Evolutionary conservation across 164 flowering plant species (phyloP).

Genomic region (Brasenia schreberi): DNA sequence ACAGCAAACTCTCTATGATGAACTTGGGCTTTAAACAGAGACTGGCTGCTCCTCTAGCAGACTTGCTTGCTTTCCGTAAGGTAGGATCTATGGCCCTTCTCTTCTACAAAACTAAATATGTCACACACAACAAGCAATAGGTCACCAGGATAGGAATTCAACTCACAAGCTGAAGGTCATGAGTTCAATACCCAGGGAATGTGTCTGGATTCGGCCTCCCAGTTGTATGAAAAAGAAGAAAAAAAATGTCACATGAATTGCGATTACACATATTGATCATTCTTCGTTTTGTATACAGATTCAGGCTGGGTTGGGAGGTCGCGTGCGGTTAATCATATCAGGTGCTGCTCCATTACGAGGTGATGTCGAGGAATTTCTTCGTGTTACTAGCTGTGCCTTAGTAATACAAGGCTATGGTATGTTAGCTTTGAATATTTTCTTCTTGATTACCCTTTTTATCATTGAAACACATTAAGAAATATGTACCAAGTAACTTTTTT

Average conservation of each 20-base stretch:
- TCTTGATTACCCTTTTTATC: not conserved
- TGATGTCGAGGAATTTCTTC: constrained; percentile 80
- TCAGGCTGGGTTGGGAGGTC: constrained; percentile 74
- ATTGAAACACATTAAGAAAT: too few relatives aligned
- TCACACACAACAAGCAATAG: not conserved
- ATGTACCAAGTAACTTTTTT: too few relatives aligned
- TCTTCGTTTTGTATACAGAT: constrained; percentile 24
- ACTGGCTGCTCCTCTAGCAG: constrained; percentile 76
- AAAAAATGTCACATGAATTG: not conserved
- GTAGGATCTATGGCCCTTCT: constrained; percentile 18
- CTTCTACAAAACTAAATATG: not conserved
- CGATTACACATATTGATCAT: not conserved
- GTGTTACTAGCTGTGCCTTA: constrained; percentile 80
- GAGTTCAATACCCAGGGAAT: not conserved
- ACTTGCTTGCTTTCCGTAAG: constrained; percentile 89
- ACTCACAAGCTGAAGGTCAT: too few relatives aligned
- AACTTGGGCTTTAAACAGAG: constrained; percentile 63
- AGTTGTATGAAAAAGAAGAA: not conserved
- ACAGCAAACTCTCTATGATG: constrained; percentile 86
- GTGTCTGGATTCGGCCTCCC: not conserved
- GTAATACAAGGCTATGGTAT: constrained; percentile 87
- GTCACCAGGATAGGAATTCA: too few relatives aligned
- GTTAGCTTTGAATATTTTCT: not conserved
- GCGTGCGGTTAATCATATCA: constrained; percentile 62
- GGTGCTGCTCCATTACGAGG: constrained; percentile 83